Base-by-base conservation (phyloP, 805 yeast species). In the Jamesozyma spencerorum region DNA sequence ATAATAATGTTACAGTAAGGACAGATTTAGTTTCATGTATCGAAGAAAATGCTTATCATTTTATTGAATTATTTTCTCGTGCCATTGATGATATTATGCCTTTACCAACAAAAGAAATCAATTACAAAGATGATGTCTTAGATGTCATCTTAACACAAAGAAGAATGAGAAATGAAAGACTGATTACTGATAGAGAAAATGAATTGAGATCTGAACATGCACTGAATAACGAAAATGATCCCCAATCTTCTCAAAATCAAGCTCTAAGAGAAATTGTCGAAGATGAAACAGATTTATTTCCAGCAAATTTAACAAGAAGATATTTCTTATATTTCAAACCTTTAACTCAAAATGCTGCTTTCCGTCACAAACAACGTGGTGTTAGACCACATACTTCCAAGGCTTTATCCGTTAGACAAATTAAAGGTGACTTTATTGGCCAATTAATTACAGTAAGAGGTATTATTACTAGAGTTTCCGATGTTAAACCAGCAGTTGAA, bases 81-180 rank as follows among this genome's bases (percentile, higher is more conserved):
- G 79, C 79, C 13, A 75, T 85, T 34, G 99, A 92, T 63, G 79
- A 76, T 37, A 60, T 85, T 43, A 74, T 90, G 75, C 98, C 98
- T 0, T 42, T 51, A 34, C 90, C 97, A n/a, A 81, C 92, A 2
- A 76, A 72, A 37, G 88, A 84, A 45, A 70, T 90, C 39, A 67
- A 79, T 34, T 85, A 82, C 58, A 77, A 79, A 49, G 96, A 86
- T 59, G 95, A 85, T 50, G 97, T 92, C 11, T 66, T 92, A 47
- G 98, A 92, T 57, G 94, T 92, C 43, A 85, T 92, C 42, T 69
- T 88, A 49, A 88, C 85, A 56, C 97, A 92, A 67, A 75, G 99
- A 60, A 77, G 74, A 53, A 74, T 85, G 58, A 74, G 95, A 57
- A 90, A 90, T 60, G 76, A 75, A 50, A 74, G 90, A 46, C 68